These are phyloP conservation scores for Tricholoma sp. DNA, from an alignment of 768 basidiomycete species.

Conservation along the genomic window DNA sequence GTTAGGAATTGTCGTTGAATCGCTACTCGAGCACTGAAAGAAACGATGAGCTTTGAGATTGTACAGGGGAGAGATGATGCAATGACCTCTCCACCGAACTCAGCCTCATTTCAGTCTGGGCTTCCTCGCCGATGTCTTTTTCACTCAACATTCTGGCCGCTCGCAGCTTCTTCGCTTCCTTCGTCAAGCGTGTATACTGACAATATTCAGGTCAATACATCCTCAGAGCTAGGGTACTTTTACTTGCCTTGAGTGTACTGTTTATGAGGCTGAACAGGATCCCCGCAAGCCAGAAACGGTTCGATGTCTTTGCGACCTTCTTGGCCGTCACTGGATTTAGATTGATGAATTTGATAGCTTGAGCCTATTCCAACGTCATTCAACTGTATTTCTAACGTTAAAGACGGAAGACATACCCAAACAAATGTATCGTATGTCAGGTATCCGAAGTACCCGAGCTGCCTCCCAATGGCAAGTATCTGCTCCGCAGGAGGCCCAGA, in stretches of 20 bases:
- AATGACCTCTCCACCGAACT: constrained; percentile 46
- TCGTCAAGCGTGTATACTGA: constrained; percentile 57
- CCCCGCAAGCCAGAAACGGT: constrained; percentile 85
- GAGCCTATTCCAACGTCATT: constrained; percentile 36
- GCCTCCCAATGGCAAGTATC: constrained; percentile 73
- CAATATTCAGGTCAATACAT: neutral
- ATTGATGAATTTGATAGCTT: constrained; percentile 53
- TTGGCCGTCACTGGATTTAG: constrained; percentile 57
- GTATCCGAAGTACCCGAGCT: constrained; percentile 87
- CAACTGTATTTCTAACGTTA: neutral
- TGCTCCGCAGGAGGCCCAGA: constrained; percentile 61
- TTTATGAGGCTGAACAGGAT: constrained; percentile 77
- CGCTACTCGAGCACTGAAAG: constrained; percentile 52
- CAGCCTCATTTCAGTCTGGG: constrained; percentile 61
- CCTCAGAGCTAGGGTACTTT: neutral
- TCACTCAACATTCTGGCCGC: constrained; percentile 45
- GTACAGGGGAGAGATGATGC: neutral
- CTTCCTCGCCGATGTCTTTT: constrained; percentile 64
- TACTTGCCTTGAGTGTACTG: constrained; percentile 57
- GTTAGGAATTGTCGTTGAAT: constrained; percentile 77
- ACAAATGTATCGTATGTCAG: constrained; percentile 76
- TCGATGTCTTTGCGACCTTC: constrained; percentile 59
- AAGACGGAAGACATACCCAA: constrained; percentile 59
- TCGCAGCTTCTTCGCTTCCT: constrained; percentile 52
- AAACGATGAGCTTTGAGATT: neutral